Percentiles rank a stretch among this genome's conserved stretches.
Conservation (phyloP, 129 eudicot species). For the Flaveria trinervia region DNA sequence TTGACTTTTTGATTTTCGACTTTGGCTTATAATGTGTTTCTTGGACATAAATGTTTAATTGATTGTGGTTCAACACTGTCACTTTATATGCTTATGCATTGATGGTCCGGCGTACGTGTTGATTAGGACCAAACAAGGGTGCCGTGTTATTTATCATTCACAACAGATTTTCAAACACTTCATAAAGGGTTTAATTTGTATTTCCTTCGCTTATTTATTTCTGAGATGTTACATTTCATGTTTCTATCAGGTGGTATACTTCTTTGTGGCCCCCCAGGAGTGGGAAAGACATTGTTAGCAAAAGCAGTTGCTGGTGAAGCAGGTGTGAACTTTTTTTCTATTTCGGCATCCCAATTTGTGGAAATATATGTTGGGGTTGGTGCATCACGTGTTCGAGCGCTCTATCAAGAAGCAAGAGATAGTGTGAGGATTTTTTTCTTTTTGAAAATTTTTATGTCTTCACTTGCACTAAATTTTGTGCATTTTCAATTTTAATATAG, state of each 20-base stretch:
- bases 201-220: neutral
- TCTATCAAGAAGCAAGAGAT: constrained; percentile 92
- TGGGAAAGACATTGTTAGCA: constrained; percentile 92
- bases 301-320: constrained; percentile 99
- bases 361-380: constrained; percentile 99
- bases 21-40: constrained; percentile 13
- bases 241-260: constrained; percentile 82
- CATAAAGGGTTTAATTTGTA: neutral
- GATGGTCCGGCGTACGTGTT: neutral
- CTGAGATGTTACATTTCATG: constrained; percentile 1
- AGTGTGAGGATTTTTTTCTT: constrained; percentile 49
- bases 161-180: neutral
- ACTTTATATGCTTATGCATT: constrained; percentile 1
- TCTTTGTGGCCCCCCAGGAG: constrained; percentile 99
- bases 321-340: constrained; percentile 94
- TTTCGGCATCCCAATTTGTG: constrained; percentile 97
- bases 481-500: neutral
- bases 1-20: neutral
- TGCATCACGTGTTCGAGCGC: constrained; percentile 98
- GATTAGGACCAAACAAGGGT: neutral
- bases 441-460: neutral
- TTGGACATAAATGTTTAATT: neutral
- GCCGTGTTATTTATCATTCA: neutral
- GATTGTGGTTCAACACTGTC: neutral
- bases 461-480: constrained; percentile 2